Evolutionary conservation across 2,329 filamentous ascomycete species (phyloP), one percentile per base, ranked within the genome.

Genomic region (Orbilia oligospora): DNA sequence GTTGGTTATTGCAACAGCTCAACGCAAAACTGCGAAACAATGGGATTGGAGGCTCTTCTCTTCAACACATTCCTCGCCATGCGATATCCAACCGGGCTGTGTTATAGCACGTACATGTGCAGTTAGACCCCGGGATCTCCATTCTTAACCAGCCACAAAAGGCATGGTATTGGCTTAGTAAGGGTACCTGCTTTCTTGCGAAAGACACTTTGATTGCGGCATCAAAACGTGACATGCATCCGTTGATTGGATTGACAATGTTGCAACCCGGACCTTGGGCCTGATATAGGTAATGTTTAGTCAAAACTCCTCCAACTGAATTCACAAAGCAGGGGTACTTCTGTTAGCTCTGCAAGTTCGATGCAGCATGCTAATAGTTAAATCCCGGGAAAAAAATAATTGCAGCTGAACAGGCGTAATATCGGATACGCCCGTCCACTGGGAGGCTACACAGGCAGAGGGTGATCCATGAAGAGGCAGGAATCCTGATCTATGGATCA

Each of bases 1-100:
- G 0, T 46, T n/a, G n/a, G 48, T 49, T 76, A 30, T 58, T 76
- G 36, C 72, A 76, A 76, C 67, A 71, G 30, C 9, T 18, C 73
- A 77, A 73, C 70, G n/a, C 70, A 56, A 20, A 58, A 71, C 10
- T n/a, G 1, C 24, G 8, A 20, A n/a, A 16, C 1, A 30, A 58
- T 30, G 0, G n/a, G 38, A 46, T 27, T 56, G 49, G 65, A 68
- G 53, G 53, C 33, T 36, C 36, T 48, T 53, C n/a, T 20, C 24
- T 67, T 41, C 71, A 75, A 77, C 73, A 77, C 67, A 71, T 77
- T 77, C 66, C 73, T 66, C 61, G 5, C 5, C 33, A 18, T 61
- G 41, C 38, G 14, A 58, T 36, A 38, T 56, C 9, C 5, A 20
- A 20, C 53, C 53, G 5, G 53, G 53, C 53, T 56, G 53, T 56